Conservation (phyloP, 129 eudicot species). For the Saussurea involucrata region DNA sequence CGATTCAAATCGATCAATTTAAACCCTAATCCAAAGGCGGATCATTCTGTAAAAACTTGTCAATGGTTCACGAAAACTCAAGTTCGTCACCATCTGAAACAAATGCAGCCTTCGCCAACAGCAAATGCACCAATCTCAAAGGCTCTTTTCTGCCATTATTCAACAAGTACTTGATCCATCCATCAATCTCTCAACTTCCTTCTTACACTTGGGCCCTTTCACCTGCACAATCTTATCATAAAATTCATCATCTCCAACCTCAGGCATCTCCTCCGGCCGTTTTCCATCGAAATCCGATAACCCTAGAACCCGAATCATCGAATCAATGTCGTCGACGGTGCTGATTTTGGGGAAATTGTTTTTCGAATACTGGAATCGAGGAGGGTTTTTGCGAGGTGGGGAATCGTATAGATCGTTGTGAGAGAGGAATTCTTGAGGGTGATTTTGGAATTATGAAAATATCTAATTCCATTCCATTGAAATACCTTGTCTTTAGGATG, state of each 20-base stretch:
- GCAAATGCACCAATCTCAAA: slow-evolving; percentile 70
- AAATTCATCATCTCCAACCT: slow-evolving; percentile 50
- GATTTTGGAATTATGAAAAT: too few relatives aligned
- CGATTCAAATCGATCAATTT: neutral
- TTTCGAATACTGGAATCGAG: slow-evolving; percentile 9
- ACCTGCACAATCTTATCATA: slow-evolving; percentile 62
- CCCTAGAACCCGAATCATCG: slow-evolving; percentile 49
- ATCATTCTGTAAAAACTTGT: slow-evolving; percentile 61
- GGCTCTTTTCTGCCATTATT: slow-evolving; percentile 48
- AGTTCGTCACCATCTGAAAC: slow-evolving; percentile 29
- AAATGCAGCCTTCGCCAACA: slow-evolving; percentile 68
- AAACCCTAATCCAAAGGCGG: slow-evolving; percentile 40
- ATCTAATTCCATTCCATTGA: too few relatives aligned
- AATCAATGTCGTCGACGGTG: slow-evolving; percentile 38
- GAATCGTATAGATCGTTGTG: slow-evolving; percentile 18
- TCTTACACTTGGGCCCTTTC: slow-evolving; percentile 63
- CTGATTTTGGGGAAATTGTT: neutral
- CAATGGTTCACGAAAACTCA: slow-evolving; percentile 58
- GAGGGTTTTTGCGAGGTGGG: slow-evolving; percentile 26
- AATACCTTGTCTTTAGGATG: too few relatives aligned
- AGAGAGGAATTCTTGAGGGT: slow-evolving; percentile 58
- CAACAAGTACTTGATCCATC: slow-evolving; percentile 60
- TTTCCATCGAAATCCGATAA: slow-evolving; percentile 40
- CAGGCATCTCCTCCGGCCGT: slow-evolving; percentile 11
- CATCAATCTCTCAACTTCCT: slow-evolving; percentile 68